Base-by-base conservation (phyloP, 1,139 yeast species). In the Blastobotrys elegans region DNA sequence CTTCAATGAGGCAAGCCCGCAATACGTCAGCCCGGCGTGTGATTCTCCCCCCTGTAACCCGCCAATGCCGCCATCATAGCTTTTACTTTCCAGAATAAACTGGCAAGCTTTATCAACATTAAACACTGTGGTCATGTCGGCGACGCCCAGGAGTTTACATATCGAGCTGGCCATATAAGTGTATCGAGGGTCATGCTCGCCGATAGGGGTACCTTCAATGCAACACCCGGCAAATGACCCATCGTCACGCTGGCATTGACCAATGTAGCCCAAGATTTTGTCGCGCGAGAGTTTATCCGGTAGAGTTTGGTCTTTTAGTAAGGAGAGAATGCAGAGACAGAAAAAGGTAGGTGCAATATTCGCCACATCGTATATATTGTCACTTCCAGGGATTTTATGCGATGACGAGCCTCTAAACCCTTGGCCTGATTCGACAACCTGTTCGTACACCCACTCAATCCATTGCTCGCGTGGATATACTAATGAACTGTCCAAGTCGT, bases 1-100 rank as follows among this genome's bases (percentile, higher is more conserved):
- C 33, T 65, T 63, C 50, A 88, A 70, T 0, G 86, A 68, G 0
- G 87, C 86, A 35, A 92, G 59, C 0, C 88, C 96, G 66, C 97
- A 90, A 60, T 80, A 92, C 0, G 96, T 84, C 53, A 84, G 74
- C 0, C 98, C 98, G 7, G 90, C 80, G 66, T 92, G 97, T 1
- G 94, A 74, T 64, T 92, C 98, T 20, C 76, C 72, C 47, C 74
- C 69, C 5, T 64, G 60, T 6, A 49, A 45, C 43, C 68, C 71
- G 3, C 84, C 80, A 40, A 80, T 60, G 0, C 96, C 97, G 1
- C 97, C 97, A 58, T 77, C 81, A 53, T 66, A 73, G 35, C 74
- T 71, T 32, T 43, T 44, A n/a, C 14, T 43, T 17, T 22, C 34
- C 21, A n/a, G 38, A 26, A 46, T 36, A 21, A 35, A 34, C 24